These are phyloP conservation scores for Tylopilus vinaceipallidus DNA, from an alignment of 768 basidiomycete species.

Conservation along the genomic window DNA sequence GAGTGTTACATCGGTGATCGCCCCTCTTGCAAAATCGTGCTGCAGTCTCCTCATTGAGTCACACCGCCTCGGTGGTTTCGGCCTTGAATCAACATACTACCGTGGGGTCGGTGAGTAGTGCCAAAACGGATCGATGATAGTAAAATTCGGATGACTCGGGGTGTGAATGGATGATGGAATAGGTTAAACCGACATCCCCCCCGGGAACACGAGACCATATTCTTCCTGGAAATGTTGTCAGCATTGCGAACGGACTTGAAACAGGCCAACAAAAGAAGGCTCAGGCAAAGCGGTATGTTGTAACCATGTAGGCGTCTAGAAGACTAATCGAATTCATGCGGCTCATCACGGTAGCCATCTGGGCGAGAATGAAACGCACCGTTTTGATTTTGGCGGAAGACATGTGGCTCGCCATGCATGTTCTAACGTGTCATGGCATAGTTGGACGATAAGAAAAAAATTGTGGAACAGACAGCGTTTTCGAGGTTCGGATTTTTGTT, in stretches of 20 bases:
- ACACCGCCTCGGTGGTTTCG: constrained; percentile 5
- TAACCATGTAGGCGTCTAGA: constrained; percentile 82
- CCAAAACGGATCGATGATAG: constrained; percentile 1
- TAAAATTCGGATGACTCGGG: neutral
- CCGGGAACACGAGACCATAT: neutral
- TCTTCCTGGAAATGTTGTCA: constrained; percentile 14
- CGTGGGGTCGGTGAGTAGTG: neutral
- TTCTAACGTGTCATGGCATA: neutral
- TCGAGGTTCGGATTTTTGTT: constrained; percentile 10
- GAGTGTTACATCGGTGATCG: no score
- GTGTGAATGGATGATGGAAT: neutral
- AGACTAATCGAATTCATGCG: constrained; percentile 89
- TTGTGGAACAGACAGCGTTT: neutral
- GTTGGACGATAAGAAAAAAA: neutral
- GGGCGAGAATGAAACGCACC: constrained; percentile 10
- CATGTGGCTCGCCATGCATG: neutral
- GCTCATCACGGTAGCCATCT: constrained; percentile 44
- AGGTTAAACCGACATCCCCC: constrained; percentile 1
- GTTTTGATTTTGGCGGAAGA: neutral
- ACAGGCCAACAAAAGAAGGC: neutral
- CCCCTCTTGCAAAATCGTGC: neutral
- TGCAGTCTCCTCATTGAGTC: constrained; percentile 8
- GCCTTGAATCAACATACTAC: constrained; percentile 1
- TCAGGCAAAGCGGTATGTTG: constrained; percentile 32
- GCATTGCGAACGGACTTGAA: constrained; percentile 2